Conservation (phyloP, 2,329 filamentous ascomycete species). For the Domatiomyces globalis region DNA sequence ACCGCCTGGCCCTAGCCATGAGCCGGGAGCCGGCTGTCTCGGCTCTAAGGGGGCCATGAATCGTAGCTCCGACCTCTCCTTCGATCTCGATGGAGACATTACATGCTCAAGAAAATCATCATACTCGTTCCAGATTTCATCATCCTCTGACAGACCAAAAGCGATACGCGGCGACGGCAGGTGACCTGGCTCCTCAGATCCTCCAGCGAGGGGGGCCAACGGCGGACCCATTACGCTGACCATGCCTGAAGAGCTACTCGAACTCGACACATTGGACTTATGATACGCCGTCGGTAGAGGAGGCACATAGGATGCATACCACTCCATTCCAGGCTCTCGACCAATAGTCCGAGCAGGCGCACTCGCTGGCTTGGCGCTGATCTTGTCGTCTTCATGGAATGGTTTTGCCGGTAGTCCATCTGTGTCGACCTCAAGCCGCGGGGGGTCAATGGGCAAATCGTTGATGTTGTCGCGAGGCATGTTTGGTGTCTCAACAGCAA, state of each 20-base stretch:
- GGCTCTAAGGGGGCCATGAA: background rate
- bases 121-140: slow-evolving; percentile 91
- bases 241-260: slow-evolving; percentile 48
- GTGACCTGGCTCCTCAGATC: background rate
- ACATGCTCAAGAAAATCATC: slow-evolving; percentile 71
- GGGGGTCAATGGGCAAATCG: slow-evolving; percentile 16
- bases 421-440: slow-evolving; percentile 16
- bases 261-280: slow-evolving; percentile 52
- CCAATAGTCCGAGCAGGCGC: slow-evolving; percentile 16
- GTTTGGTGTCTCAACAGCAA: slow-evolving; percentile 19
- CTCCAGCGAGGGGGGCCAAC: slow-evolving; percentile 1
- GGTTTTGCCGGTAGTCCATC: slow-evolving; percentile 18
- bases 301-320: background rate
- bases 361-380: slow-evolving; percentile 22
- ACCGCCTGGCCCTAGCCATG: background rate
- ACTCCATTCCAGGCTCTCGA: background rate
- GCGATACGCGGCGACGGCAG: background rate
- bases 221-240: slow-evolving; percentile 34
- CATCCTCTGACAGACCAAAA: slow-evolving; percentile 39
- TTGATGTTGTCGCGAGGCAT: slow-evolving; percentile 23
- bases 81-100: slow-evolving; percentile 31
- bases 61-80: background rate
- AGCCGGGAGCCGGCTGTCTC: slow-evolving; percentile 1
- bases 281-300: slow-evolving; percentile 29
- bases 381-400: slow-evolving; percentile 17